Evolutionary conservation across 768 basidiomycete genomes (phyloP), one percentile per base, ranked within the genome.

Genomic region (Kwoniella bestiolae): DNA sequence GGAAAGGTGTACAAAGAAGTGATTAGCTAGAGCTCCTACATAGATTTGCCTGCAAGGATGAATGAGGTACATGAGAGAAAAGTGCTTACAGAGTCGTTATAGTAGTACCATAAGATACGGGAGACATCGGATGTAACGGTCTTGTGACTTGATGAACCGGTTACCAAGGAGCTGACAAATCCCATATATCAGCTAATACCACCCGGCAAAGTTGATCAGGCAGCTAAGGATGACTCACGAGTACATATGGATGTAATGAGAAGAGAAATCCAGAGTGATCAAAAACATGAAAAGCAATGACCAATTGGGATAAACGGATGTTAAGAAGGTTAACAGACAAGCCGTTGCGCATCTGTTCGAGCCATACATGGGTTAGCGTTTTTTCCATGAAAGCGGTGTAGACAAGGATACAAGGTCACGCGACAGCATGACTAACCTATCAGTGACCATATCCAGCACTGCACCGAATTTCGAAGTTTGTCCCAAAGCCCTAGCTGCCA

Each of bases 231-330:
- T 11, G 35, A 75, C 86, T 57, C 74, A 94, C 95, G 95, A 96
- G 82, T 97, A 96, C 96, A 98, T 99, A 81, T 98, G 96, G 88
- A 98, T 97, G 83, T 98, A 98, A 82, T 98, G 96, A 72, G 92
- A 95, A 73, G 91, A 90, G 80, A 99, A 99, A 81, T 99, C 96
- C 63, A 99, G 87, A 0, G 94, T 88, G 82, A 99, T 99, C 67
- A 99, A 87, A 83, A 91, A 90, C 82, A 96, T 93, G 84, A 99
- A 97, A 55, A 88, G 74, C 34, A 95, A 83, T 3, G 94, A 91
- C 68, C 84, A 91, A n/a, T 82, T 74, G 3, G 94, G 93, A 83
- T 97, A 98, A 56, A 87, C 92, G 9, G 90, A 90, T 18, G 94
- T 88, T 34, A 99, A 87, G 84, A 94, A 97, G 81, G 92, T 95